A percentile compares a stretch with the other conserved stretches of the same genome.
Evolutionary conservation across 2,329 filamentous ascomycete species (phyloP).

Genomic region (Berkeleyomyces basicola): DNA sequence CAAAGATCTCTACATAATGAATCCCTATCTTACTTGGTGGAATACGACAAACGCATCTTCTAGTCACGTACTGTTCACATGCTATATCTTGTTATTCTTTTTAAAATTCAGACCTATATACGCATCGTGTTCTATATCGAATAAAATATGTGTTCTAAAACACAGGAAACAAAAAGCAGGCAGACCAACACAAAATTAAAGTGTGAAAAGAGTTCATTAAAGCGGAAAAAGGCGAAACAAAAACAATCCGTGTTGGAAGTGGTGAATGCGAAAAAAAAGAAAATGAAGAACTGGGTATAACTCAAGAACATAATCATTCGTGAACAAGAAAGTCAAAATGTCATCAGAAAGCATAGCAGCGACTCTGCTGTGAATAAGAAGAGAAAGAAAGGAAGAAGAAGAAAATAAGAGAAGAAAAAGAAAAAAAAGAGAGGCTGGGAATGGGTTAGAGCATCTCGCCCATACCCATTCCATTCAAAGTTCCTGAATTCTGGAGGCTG

Average conservation of each 20-base stretch:
- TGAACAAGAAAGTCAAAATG: neutral
- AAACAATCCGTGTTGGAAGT: neutral
- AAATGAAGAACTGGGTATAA: neutral
- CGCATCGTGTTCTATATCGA: neutral
- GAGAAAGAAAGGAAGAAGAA: neutral
- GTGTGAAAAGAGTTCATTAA: neutral
- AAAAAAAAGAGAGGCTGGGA: neutral
- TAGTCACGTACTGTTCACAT: too few species aligned
- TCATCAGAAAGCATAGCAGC: neutral
- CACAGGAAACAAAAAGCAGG: neutral
- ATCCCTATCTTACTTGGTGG: too few species aligned
- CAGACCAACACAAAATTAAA: neutral
- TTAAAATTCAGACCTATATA: too few species aligned
- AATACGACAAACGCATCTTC: too few species aligned
- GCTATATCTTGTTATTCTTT: too few species aligned
- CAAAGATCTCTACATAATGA: too few species aligned
- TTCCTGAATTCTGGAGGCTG: neutral
- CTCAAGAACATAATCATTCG: neutral
- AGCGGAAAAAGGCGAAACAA: neutral
- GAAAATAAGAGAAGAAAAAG: neutral
- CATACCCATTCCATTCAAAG: neutral
- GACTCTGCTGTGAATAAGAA: neutral
- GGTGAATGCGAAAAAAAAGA: neutral
- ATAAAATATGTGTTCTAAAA: neutral
- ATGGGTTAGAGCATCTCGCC: constrained; percentile 2